phyloP scores from a whole-genome alignment of 2,329 filamentous ascomycete genomes.

The Trichoderma semiorbis region DNA sequence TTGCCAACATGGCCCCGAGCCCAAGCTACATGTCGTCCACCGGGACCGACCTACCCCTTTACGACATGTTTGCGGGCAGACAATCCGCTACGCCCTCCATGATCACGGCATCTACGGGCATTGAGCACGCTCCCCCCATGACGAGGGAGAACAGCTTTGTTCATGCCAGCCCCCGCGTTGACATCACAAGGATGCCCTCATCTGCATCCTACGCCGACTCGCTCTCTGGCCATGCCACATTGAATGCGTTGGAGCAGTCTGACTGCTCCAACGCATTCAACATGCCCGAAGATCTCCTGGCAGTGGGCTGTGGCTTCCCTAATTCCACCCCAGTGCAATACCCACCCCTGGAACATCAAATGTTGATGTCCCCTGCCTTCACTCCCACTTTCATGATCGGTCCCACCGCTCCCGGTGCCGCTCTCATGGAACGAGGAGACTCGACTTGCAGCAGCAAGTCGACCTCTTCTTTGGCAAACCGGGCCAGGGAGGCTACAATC shows the following conservation, averaged over 20 bases:
- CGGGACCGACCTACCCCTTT: slow-evolving; percentile 24
- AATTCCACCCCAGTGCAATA: slow-evolving; percentile 29
- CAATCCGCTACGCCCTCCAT: slow-evolving; percentile 41
- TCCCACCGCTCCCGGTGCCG: slow-evolving; percentile 24
- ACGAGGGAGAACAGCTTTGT: slow-evolving; percentile 42
- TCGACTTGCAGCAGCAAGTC: slow-evolving; percentile 34
- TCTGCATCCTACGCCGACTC: slow-evolving; percentile 33
- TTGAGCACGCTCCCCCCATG: slow-evolving; percentile 39
- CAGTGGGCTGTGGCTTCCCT: slow-evolving; percentile 37
- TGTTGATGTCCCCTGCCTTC: slow-evolving; percentile 29
- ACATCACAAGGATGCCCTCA: slow-evolving; percentile 40
- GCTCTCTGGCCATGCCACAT: slow-evolving; percentile 23
- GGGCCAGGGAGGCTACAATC: slow-evolving; percentile 46
- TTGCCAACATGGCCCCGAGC: slow-evolving; percentile 28
- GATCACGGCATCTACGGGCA: slow-evolving; percentile 39
- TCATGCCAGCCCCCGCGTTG: slow-evolving; percentile 30
- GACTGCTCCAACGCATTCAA: slow-evolving; percentile 20
- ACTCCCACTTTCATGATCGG: slow-evolving; percentile 41
- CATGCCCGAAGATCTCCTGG: slow-evolving; percentile 31
- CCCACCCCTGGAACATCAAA: slow-evolving; percentile 28
- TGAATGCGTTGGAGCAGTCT: slow-evolving; percentile 19
- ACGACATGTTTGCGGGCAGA: slow-evolving; percentile 27
- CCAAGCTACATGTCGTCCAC: slow-evolving; percentile 30
- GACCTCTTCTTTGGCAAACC: slow-evolving; percentile 42
- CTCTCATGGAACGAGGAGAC: slow-evolving; percentile 41